A percentile compares a stretch with the other conserved stretches of the same genome.
Conservation (phyloP, 305 asterid species). For the Fraxinus velutina region DNA sequence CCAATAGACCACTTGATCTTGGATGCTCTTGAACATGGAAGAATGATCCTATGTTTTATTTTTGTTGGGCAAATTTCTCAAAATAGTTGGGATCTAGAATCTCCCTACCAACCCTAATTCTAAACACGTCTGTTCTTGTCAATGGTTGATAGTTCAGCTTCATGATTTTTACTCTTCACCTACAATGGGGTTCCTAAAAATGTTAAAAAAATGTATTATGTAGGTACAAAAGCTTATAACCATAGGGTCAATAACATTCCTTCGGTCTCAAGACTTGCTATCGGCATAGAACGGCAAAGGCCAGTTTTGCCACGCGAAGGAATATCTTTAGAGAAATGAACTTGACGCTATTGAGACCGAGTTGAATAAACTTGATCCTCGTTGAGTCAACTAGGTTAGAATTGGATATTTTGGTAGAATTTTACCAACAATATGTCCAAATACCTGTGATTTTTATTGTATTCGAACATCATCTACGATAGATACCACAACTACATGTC, state of each 20-base stretch:
- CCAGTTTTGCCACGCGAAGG: background rate
- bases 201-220: background rate
- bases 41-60: background rate
- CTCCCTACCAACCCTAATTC: background rate
- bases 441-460: background rate
- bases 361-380: background rate
- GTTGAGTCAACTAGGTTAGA: background rate
- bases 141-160: background rate
- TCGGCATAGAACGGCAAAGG: background rate
- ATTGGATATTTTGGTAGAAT: background rate
- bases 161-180: background rate
- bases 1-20: background rate
- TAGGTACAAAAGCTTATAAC: background rate
- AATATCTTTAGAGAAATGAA: background rate
- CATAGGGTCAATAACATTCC: background rate
- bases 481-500: background rate
- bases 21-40: background rate
- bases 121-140: background rate
- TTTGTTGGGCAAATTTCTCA: background rate
- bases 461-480: background rate
- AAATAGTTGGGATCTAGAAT: background rate
- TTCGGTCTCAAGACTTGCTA: background rate
- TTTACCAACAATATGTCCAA: background rate
- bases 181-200: background rate
- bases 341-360: background rate